Percentiles rank a stretch among this genome's conserved stretches.
Evolutionary conservation across 2,329 filamentous ascomycete genomes (phyloP).

Genomic region (Sarocladiaceae sp.): DNA sequence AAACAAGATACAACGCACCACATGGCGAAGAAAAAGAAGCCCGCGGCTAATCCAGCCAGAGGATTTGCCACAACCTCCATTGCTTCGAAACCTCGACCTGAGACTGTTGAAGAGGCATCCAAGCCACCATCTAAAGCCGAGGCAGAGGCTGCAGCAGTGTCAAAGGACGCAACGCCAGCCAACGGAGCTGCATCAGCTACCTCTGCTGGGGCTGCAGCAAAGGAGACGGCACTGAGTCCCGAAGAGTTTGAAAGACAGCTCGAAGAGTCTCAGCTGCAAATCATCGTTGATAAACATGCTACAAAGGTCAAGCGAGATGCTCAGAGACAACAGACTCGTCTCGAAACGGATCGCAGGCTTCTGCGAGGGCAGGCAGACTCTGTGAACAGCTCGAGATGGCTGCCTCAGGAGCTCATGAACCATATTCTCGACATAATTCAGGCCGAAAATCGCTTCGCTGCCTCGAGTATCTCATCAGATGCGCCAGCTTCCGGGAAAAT

Average conservation of each 20-base stretch:
- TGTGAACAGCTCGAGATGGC: conserved; percentile 71
- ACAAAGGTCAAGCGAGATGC: conserved; percentile 76
- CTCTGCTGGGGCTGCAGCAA: conserved; percentile 9
- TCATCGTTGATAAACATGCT: conserved; percentile 79
- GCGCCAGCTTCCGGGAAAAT: conserved; percentile 43
- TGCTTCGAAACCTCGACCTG: conserved; percentile 73
- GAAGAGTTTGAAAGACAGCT: conserved; percentile 89
- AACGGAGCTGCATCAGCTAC: conserved; percentile 1
- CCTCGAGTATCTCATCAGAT: conserved; percentile 45
- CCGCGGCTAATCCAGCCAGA: conserved; percentile 77
- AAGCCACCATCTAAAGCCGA: conserved; percentile 22
- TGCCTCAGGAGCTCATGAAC: conserved; percentile 74
- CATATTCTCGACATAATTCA: conserved; percentile 70
- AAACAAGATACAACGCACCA: no score
- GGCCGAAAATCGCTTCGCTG: conserved; percentile 57
- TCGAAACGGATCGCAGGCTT: conserved; percentile 82
- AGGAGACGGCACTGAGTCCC: conserved; percentile 58
- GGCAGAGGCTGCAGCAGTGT: conserved; percentile 17
- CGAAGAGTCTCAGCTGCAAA: conserved; percentile 84
- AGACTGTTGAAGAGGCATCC: conserved; percentile 32
- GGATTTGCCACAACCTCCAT: conserved; percentile 93
- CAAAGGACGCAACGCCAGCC: conserved; percentile 10
- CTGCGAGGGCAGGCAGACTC: conserved; percentile 74
- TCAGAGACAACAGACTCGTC: conserved; percentile 67
- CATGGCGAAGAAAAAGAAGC: conserved; percentile 95